Percentiles rank a stretch among this genome's conserved stretches.
These are phyloP conservation scores for Filosporella fistucella DNA, from an alignment of 495 filamentous ascomycete genomes.

Conservation along the genomic window DNA sequence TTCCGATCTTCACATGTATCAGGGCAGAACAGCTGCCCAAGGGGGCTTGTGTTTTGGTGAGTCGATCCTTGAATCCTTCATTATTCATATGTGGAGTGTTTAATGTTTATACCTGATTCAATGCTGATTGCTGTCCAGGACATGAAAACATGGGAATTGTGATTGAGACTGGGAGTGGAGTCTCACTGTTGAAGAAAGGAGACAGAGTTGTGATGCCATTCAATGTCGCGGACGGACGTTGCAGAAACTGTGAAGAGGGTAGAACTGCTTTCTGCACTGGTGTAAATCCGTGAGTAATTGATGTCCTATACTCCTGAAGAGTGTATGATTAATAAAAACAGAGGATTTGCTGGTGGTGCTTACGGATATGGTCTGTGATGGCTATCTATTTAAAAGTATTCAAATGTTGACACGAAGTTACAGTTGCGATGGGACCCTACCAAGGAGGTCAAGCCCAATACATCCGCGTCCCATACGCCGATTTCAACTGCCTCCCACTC, in stretches of 20 bases:
- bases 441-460: constrained; percentile 30
- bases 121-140: constrained; percentile 25
- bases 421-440: constrained; percentile 58
- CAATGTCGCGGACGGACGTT: constrained; percentile 55
- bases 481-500: constrained; percentile 47
- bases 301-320: not conserved
- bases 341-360: constrained; percentile 52
- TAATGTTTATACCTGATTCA: not conserved
- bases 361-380: constrained; percentile 60
- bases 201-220: constrained; percentile 56
- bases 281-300: constrained; percentile 36
- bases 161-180: constrained; percentile 38
- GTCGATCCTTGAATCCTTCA: constrained; percentile 1
- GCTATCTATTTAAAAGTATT: too few relatives aligned
- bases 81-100: not conserved
- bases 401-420: too few relatives aligned
- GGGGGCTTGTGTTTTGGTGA: constrained; percentile 19
- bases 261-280: constrained; percentile 53
- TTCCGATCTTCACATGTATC: constrained; percentile 17
- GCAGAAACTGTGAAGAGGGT: constrained; percentile 54
- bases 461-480: constrained; percentile 52
- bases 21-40: constrained; percentile 11
- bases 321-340: not conserved
- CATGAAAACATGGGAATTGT: constrained; percentile 54
- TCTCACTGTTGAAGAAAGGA: constrained; percentile 44